A percentile compares a stretch with the other conserved stretches of the same genome.
phyloP scores from a whole-genome alignment of 768 basidiomycete species.

The Agaricus subrufescens region DNA sequence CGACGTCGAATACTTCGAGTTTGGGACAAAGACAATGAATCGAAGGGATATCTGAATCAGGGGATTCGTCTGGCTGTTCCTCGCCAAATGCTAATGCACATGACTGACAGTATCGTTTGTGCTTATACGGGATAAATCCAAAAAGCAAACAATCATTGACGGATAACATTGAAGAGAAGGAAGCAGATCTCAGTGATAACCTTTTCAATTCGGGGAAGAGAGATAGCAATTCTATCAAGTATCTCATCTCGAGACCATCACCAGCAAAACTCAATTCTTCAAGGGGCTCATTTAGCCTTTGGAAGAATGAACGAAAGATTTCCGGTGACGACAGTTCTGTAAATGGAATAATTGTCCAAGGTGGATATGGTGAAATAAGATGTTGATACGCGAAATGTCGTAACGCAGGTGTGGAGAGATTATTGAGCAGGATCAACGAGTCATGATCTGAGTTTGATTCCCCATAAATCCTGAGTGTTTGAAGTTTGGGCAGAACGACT shows the following conservation, averaged over 20 bases:
- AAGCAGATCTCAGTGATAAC: neutral
- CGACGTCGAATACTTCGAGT: too few relatives aligned
- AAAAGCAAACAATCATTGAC: neutral
- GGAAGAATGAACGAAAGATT: neutral
- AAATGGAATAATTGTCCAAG: neutral
- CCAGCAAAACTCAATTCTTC: neutral
- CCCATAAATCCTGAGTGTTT: neutral
- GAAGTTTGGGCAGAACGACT: neutral
- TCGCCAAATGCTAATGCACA: neutral
- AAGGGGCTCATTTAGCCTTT: neutral
- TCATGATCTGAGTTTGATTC: neutral
- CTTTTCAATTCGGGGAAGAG: neutral
- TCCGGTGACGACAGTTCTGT: neutral
- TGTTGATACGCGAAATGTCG: neutral
- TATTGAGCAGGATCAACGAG: neutral
- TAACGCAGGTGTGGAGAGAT: neutral
- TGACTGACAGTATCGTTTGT: too few relatives aligned
- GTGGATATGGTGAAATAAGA: neutral
- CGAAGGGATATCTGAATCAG: too few relatives aligned
- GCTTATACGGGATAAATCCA: too few relatives aligned
- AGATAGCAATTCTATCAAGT: neutral
- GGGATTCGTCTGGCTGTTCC: neutral
- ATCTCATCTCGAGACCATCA: neutral
- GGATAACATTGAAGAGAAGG: neutral
- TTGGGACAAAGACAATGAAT: too few relatives aligned